Percentiles rank a stretch among this genome's conserved stretches.
Evolutionary conservation across 2,329 filamentous ascomycete species (phyloP).

Genomic region (Plenodomus lindquistii): DNA sequence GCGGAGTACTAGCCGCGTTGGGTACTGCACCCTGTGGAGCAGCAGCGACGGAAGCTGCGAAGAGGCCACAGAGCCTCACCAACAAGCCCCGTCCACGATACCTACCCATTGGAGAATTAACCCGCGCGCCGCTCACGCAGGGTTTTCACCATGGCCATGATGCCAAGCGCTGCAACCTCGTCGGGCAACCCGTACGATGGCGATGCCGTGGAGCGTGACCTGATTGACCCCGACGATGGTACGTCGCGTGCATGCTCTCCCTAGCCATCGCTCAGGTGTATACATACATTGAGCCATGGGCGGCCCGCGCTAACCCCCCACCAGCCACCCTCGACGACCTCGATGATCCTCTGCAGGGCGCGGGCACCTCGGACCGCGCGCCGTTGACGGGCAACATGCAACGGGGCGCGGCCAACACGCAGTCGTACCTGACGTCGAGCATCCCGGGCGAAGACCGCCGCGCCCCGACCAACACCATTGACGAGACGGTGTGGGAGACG

Average conservation of each 20-base stretch:
- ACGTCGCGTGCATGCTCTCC: constrained; percentile 25
- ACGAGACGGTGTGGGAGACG: constrained; percentile 98
- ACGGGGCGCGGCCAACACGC: constrained; percentile 59
- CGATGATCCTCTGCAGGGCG: constrained; percentile 76
- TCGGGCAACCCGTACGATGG: constrained; percentile 50
- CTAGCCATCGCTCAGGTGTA: too few relatives aligned
- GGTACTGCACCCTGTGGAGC: constrained; percentile 22
- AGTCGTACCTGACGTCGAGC: constrained; percentile 82
- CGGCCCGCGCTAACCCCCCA: constrained; percentile 12
- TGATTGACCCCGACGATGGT: constrained; percentile 60
- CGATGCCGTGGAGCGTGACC: constrained; percentile 53
- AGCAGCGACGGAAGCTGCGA: constrained; percentile 19
- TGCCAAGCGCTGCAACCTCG: constrained; percentile 49
- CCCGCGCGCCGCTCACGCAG: constrained; percentile 27
- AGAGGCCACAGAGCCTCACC: constrained; percentile 37
- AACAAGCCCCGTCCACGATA: constrained; percentile 31
- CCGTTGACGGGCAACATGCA: constrained; percentile 86
- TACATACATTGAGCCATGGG: background rate
- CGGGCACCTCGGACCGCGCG: constrained; percentile 69
- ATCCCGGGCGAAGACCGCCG: constrained; percentile 92
- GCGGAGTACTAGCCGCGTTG: constrained; percentile 28
- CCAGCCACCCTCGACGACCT: constrained; percentile 87
- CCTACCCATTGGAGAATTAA: constrained; percentile 28
- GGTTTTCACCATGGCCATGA: constrained; percentile 48
- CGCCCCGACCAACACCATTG: constrained; percentile 89